Conservation (phyloP, 2,329 filamentous ascomycete species). For the Xylaria sp. region DNA sequence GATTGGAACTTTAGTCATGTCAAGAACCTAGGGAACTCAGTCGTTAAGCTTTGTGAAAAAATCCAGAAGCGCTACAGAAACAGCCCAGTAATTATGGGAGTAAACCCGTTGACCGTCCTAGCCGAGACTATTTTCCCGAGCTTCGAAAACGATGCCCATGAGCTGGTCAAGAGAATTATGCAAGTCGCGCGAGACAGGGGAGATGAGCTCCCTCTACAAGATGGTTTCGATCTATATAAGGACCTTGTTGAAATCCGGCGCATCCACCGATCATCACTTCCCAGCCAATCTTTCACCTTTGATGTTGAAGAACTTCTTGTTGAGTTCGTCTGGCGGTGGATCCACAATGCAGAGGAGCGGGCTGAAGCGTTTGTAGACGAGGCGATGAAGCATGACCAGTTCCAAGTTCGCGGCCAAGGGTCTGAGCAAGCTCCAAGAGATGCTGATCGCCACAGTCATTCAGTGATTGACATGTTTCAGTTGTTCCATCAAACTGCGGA, state of each 20-base stretch:
- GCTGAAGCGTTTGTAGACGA: constrained; percentile 86
- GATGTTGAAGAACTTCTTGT: constrained; percentile 84
- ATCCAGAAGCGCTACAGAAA: constrained; percentile 92
- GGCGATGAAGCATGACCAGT: constrained; percentile 88
- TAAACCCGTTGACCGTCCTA: constrained; percentile 69
- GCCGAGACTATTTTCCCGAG: constrained; percentile 85
- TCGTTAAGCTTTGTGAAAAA: constrained; percentile 83
- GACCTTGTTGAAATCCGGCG: constrained; percentile 84
- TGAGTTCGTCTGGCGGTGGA: constrained; percentile 96
- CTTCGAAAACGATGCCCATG: constrained; percentile 87
- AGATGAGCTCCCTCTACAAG: constrained; percentile 81
- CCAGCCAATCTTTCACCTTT: constrained; percentile 78
- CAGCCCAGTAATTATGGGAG: constrained; percentile 84
- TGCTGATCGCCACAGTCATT: constrained; percentile 88
- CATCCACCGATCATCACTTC: constrained; percentile 78
- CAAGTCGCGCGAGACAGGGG: constrained; percentile 70
- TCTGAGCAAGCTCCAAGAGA: constrained; percentile 70
- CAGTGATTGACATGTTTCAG: constrained; percentile 90
- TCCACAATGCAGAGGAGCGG: constrained; percentile 77
- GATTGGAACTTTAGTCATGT: constrained; percentile 92
- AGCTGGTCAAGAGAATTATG: constrained; percentile 82
- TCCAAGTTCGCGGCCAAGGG: constrained; percentile 73
- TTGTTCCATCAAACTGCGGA: constrained; percentile 92
- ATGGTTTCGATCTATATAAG: constrained; percentile 92
- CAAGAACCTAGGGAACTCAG: constrained; percentile 83